Conservation (phyloP, 441 rosid genomes). For the Erysimum cheiri region DNA sequence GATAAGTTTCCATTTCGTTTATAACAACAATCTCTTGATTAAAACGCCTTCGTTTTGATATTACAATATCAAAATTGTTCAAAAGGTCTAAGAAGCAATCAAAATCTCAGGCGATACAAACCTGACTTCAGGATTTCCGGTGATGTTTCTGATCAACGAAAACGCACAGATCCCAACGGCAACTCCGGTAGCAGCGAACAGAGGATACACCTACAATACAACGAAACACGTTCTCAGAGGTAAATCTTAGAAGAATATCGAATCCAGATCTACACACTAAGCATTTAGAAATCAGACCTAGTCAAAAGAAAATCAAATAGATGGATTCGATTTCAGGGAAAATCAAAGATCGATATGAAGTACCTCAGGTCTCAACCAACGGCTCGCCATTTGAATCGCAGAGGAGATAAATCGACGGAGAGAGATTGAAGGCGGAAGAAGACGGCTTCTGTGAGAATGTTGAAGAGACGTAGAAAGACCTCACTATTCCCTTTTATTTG, state of each 20-base stretch:
- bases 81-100: background rate
- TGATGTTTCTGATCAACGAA: conserved; percentile 79
- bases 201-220: conserved; percentile 75
- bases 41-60: conserved; percentile 11
- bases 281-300: background rate
- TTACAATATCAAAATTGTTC: background rate
- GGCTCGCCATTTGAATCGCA: conserved; percentile 56
- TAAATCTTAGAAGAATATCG: background rate
- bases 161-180: conserved; percentile 90
- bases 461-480: conserved; percentile 14
- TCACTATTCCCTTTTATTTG: conserved; percentile 20
- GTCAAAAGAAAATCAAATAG: conserved; percentile 19
- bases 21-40: background rate
- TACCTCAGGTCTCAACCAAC: conserved; percentile 97
- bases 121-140: conserved; percentile 99
- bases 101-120: conserved; percentile 22
- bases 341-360: conserved; percentile 28
- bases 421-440: background rate
- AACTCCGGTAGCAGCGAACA: conserved; percentile 86
- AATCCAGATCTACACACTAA: conserved; percentile 18
- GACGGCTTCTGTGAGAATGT: conserved; percentile 40
- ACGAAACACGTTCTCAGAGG: conserved; percentile 8
- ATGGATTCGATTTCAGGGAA: background rate
- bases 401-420: conserved; percentile 11
- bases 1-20: background rate